phyloP scores from a whole-genome alignment of 768 basidiomycete genomes.

The Russula griseocarnosa region DNA sequence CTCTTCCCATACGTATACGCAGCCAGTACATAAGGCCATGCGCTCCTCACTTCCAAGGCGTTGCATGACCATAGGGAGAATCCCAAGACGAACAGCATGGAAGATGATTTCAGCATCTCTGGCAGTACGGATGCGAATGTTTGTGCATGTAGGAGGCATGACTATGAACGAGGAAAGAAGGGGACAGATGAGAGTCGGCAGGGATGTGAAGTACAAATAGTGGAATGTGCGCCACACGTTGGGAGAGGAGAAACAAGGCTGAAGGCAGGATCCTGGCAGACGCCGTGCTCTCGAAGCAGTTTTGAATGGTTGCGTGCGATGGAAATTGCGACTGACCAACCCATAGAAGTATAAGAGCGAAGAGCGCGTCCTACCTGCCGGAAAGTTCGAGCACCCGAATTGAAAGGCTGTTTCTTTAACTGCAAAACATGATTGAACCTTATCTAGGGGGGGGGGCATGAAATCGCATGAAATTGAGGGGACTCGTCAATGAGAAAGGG shows the following conservation, averaged over 20 bases:
- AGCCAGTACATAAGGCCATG: slow-evolving; percentile 35
- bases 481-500: slow-evolving; percentile 22
- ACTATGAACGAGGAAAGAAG: slow-evolving; percentile 26
- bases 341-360: slow-evolving; percentile 30
- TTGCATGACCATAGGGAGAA: slow-evolving; percentile 39
- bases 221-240: slow-evolving; percentile 13
- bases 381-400: slow-evolving; percentile 27
- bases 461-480: slow-evolving; percentile 25
- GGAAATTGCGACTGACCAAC: slow-evolving; percentile 20
- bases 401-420: slow-evolving; percentile 31
- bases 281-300: slow-evolving; percentile 19
- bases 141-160: slow-evolving; percentile 38
- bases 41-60: slow-evolving; percentile 42
- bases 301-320: slow-evolving; percentile 14
- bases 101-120: slow-evolving; percentile 40
- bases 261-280: slow-evolving; percentile 17
- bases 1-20: slow-evolving; percentile 42
- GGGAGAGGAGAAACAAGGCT: slow-evolving; percentile 21
- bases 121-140: slow-evolving; percentile 37
- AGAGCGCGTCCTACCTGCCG: slow-evolving; percentile 24
- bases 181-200: slow-evolving; percentile 20
- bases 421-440: slow-evolving; percentile 31
- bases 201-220: slow-evolving; percentile 25
- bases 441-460: slow-evolving; percentile 21
- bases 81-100: slow-evolving; percentile 36